Base-by-base conservation (phyloP, 441 rosid genomes). In the Croton setiger region DNA sequence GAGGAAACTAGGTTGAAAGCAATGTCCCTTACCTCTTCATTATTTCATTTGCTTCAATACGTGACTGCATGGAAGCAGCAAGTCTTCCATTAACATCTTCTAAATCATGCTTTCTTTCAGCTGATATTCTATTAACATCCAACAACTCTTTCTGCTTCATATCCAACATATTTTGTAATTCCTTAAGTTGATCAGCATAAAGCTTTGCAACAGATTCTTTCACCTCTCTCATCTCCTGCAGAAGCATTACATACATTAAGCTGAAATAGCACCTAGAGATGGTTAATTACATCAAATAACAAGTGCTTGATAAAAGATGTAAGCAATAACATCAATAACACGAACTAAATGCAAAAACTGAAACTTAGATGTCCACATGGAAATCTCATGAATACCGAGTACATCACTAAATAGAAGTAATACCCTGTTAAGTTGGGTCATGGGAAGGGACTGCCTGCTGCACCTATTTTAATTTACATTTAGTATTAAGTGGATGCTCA, bases 41-140 rank as follows among this genome's bases (percentile, higher is more conserved):
- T 66, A 89, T 82, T 76, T 87, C 97, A 84, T 87, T 92, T 76
- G 97, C 96, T 84, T 95, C 98, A 52, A 82, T 69, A 76, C 89
- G 85, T 31, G 99, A 92, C 75, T 89, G 99, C 80, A 75, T 70
- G 64, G 93, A 90, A 83, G 93, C 87, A 75, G 74, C 64, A 27
- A 92, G 85, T 74, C 95, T 89, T 80, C 86, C 92, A 67, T 81
- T 87, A 68, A 92, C 85, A 74, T 90, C 98, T 83, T 85, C 97
- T 51, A 85, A 70, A 71, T 81, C 75, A 78, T 90, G 93, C 78
- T 88, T 90, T 78, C 85, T 94, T 69, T 95, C 99, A 64, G 91
- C 84, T 41, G 83, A 83, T 77, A 81, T 68, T 85, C 82, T 88
- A 75, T 69, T 76, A 70, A 79, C 78, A 75, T 90, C 92, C 41